Evolutionary conservation across 306 rosid species (phyloP).

Genomic region (Delonix regia): DNA sequence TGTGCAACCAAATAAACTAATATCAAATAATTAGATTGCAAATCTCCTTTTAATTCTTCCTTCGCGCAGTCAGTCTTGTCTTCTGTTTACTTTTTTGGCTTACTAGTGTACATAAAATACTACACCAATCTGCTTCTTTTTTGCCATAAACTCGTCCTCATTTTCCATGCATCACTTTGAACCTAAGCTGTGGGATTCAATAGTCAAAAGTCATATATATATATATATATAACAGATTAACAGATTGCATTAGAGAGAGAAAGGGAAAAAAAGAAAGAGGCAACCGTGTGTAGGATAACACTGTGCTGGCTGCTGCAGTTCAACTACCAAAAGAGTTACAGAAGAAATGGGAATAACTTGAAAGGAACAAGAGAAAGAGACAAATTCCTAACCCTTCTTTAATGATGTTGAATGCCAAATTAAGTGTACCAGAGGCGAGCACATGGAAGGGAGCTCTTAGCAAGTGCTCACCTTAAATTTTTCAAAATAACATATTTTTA

Average conservation of each 20-base stretch:
- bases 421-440: neutral
- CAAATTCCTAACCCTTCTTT: constrained; percentile 5
- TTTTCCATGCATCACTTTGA: neutral
- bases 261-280: no score
- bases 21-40: neutral
- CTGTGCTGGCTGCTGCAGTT: constrained; percentile 22
- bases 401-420: neutral
- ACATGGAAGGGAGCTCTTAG: no score
- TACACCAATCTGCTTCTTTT: neutral
- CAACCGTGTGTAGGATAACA: neutral
- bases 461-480: no score
- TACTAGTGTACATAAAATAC: no score
- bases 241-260: neutral
- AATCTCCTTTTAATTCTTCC: neutral
- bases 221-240: neutral
- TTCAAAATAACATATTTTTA: no score
- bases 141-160: neutral
- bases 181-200: neutral
- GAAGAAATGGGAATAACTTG: neutral
- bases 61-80: neutral
- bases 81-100: no score
- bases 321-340: neutral
- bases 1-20: no score
- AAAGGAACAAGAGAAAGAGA: neutral
- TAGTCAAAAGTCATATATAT: neutral